phyloP scores from a whole-genome alignment of 148 eudicot species.

The Cornus controversa region DNA sequence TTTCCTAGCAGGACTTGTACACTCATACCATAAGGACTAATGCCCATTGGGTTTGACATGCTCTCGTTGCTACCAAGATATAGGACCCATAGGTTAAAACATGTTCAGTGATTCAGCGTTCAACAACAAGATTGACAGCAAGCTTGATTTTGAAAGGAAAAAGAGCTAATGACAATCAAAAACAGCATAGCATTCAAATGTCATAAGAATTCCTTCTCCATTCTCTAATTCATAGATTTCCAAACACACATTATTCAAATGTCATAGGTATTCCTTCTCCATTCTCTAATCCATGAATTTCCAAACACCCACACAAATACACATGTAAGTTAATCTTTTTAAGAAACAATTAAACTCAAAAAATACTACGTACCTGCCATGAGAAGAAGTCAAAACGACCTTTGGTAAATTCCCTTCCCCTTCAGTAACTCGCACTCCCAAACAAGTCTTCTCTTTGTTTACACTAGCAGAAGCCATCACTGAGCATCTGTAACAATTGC shows the following conservation, averaged over 20 bases:
- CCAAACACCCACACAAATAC: neutral
- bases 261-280: neutral
- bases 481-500: conserved; percentile 24
- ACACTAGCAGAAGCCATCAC: conserved; percentile 51
- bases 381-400: conserved; percentile 63
- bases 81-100: neutral
- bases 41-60: too few species aligned
- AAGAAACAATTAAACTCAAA: neutral
- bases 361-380: conserved; percentile 55
- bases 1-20: too few species aligned
- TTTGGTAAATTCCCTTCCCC: conserved; percentile 85
- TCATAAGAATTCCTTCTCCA: neutral
- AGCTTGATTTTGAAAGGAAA: neutral
- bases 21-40: too few species aligned
- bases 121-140: neutral
- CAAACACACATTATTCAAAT: neutral
- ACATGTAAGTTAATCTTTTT: neutral
- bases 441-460: conserved; percentile 31
- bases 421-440: conserved; percentile 49
- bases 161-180: neutral
- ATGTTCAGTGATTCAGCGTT: neutral
- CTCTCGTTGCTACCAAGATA: neutral
- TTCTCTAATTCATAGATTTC: neutral
- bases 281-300: neutral
- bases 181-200: neutral